phyloP scores from a whole-genome alignment of 352 stramenopile genomes.

The Globisporangium spiculum region DNA sequence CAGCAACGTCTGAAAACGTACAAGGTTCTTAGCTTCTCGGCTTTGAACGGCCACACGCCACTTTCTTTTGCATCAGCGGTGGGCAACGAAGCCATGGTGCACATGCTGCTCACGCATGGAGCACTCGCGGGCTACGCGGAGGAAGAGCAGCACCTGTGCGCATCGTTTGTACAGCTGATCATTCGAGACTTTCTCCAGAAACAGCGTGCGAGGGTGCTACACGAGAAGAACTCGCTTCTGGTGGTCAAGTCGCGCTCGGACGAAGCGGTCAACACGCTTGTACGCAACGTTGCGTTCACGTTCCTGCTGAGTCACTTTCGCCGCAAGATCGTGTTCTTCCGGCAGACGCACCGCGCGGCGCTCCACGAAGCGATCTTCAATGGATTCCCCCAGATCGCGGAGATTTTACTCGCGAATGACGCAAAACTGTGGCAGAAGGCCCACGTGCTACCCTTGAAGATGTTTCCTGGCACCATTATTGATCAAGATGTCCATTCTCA shows the following conservation, averaged over 20 bases:
- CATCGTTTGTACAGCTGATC: constrained; percentile 61
- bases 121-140: constrained; percentile 37
- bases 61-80: constrained; percentile 64
- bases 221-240: constrained; percentile 1
- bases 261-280: constrained; percentile 41
- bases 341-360: constrained; percentile 63
- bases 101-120: constrained; percentile 64
- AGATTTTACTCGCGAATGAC: constrained; percentile 47
- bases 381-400: constrained; percentile 48
- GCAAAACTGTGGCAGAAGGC: constrained; percentile 59
- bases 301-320: constrained; percentile 59
- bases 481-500: constrained; percentile 10
- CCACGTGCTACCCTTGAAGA: constrained; percentile 51
- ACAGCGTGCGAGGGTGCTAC: constrained; percentile 15
- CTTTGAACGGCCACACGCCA: constrained; percentile 67
- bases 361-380: constrained; percentile 76
- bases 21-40: constrained; percentile 47
- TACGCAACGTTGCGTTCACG: constrained; percentile 54
- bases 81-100: constrained; percentile 73
- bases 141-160: constrained; percentile 55
- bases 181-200: constrained; percentile 48
- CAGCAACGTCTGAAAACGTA: constrained; percentile 47
- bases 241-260: constrained; percentile 36
- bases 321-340: constrained; percentile 40
- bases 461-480: constrained; percentile 30